These are phyloP conservation scores for Stachybotrys chlorohalonatus DNA, from an alignment of 2,329 filamentous ascomycete genomes.

Conservation along the genomic window DNA sequence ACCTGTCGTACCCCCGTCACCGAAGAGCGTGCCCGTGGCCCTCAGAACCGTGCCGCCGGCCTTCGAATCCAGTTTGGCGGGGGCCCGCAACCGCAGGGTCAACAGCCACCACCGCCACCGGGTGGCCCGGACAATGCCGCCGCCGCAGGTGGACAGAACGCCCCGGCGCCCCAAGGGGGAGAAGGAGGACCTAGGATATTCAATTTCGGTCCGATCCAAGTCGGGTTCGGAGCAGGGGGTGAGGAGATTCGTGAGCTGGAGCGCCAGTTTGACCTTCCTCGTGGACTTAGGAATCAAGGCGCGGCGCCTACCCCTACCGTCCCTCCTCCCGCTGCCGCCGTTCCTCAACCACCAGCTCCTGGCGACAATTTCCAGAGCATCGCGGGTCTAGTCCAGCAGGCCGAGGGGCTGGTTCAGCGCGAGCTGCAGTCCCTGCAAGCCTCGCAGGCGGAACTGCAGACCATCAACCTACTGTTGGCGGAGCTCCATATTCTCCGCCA, in stretches of 20 bases:
- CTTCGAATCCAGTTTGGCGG: constrained; percentile 21
- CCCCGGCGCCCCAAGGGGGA: constrained; percentile 8
- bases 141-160: constrained; percentile 11
- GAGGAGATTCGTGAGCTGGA: constrained; percentile 59
- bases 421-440: constrained; percentile 55
- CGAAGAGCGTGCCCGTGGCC: constrained; percentile 16
- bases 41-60: constrained; percentile 16
- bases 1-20: constrained; percentile 79
- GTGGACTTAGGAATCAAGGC: constrained; percentile 14
- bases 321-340: constrained; percentile 7
- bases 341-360: constrained; percentile 8
- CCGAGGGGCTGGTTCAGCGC: constrained; percentile 60
- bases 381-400: constrained; percentile 51
- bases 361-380: constrained; percentile 34
- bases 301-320: constrained; percentile 6
- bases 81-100: constrained; percentile 8
- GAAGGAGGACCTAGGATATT: constrained; percentile 48
- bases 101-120: constrained; percentile 13
- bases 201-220: constrained; percentile 64
- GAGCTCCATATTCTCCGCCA: constrained; percentile 60
- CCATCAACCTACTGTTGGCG: constrained; percentile 56
- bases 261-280: constrained; percentile 47
- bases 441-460: constrained; percentile 57
- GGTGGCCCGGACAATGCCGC: constrained; percentile 4
- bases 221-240: constrained; percentile 68